These are phyloP conservation scores for Gossypium herbaceum DNA, from an alignment of 345 rosid genomes.

Conservation along the genomic window DNA sequence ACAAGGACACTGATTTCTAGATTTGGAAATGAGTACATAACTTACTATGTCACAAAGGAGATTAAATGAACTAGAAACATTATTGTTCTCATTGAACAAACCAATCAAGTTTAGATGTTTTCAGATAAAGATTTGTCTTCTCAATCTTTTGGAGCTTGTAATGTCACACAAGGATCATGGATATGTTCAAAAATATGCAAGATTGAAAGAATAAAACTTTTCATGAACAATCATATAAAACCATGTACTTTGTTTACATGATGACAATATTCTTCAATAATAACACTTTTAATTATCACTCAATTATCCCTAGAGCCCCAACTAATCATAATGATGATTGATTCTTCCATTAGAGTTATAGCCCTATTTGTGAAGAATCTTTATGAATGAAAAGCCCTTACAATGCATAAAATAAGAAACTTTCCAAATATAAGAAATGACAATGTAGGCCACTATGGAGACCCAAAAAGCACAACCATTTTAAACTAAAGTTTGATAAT, in stretches of 20 bases:
- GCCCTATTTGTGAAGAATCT: slow-evolving; percentile 20
- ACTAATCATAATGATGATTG: slow-evolving; percentile 34
- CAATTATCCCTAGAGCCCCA: slow-evolving; percentile 31
- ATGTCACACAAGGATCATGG: neutral
- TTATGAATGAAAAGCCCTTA: slow-evolving; percentile 22
- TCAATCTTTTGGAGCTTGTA: neutral
- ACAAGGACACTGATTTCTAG: too few relatives aligned
- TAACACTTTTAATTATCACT: slow-evolving; percentile 7
- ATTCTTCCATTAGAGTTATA: slow-evolving; percentile 18
- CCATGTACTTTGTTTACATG: slow-evolving; percentile 20
- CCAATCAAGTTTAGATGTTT: neutral
- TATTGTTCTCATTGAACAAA: neutral
- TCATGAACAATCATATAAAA: slow-evolving; percentile 18
- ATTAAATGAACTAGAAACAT: neutral
- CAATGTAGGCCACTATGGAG: slow-evolving; percentile 59
- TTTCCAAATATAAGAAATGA: slow-evolving; percentile 46
- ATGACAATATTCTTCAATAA: slow-evolving; percentile 11
- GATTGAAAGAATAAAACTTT: neutral
- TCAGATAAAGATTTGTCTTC: neutral
- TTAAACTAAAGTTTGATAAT: slow-evolving; percentile 27
- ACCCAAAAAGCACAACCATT: slow-evolving; percentile 45
- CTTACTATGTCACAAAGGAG: too few relatives aligned
- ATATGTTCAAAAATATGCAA: neutral
- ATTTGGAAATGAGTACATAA: too few relatives aligned
- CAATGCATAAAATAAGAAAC: slow-evolving; percentile 36